Conservation (phyloP, 306 rosid genomes). For the Fragaria nilgerrensis region DNA sequence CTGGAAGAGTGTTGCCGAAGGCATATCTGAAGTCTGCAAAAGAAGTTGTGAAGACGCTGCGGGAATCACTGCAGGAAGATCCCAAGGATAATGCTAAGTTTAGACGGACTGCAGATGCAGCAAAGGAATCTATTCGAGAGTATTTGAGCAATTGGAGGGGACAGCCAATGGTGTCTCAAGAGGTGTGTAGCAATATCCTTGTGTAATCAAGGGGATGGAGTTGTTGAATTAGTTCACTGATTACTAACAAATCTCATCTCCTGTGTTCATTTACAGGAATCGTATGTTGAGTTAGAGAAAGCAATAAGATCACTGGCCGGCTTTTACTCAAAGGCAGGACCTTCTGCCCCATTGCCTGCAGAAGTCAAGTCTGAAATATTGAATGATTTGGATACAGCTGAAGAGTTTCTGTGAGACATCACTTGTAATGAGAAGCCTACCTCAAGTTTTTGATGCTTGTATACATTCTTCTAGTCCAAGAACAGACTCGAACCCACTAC, state of each 20-base stretch:
- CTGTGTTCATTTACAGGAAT: constrained; percentile 53
- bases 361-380: constrained; percentile 72
- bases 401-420: constrained; percentile 46
- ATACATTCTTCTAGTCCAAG: neutral
- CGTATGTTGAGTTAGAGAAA: constrained; percentile 66
- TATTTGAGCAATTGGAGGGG: constrained; percentile 86
- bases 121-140: constrained; percentile 84
- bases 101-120: constrained; percentile 88
- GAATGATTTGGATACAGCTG: constrained; percentile 60
- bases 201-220: neutral
- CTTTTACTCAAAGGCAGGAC: constrained; percentile 87
- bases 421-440: neutral
- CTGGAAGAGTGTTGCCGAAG: constrained; percentile 81
- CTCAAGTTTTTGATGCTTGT: neutral
- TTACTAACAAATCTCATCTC: neutral
- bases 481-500: neutral
- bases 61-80: constrained; percentile 70
- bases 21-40: constrained; percentile 79
- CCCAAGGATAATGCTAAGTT: constrained; percentile 63
- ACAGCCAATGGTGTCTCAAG: constrained; percentile 50
- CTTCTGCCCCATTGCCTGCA: constrained; percentile 70
- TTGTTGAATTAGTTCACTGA: neutral
- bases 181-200: constrained; percentile 40
- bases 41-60: constrained; percentile 78
- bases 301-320: constrained; percentile 81